These are phyloP conservation scores for Nitzschia sp. DNA, from an alignment of 108 stramenopile species.

Conservation along the genomic window DNA sequence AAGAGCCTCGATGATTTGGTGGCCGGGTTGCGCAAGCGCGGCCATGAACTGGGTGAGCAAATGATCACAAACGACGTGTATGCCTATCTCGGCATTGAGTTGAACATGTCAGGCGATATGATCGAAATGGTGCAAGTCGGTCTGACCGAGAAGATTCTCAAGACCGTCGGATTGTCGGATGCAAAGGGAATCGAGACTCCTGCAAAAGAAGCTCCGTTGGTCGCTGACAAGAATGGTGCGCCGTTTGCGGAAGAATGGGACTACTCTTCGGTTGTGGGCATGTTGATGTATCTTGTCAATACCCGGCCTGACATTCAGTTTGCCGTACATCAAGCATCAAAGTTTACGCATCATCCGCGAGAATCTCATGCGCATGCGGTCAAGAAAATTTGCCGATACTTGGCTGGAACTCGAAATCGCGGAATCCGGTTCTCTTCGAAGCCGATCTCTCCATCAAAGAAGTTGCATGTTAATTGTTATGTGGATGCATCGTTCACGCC, in stretches of 20 bases:
- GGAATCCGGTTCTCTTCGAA: constrained; percentile 41
- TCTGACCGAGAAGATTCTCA: background rate
- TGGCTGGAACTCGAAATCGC: constrained; percentile 36
- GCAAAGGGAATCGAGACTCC: constrained; percentile 2
- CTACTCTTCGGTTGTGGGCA: constrained; percentile 33
- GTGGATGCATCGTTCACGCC: constrained; percentile 58
- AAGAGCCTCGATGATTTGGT: constrained; percentile 9
- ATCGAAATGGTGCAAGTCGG: background rate
- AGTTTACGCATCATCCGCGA: constrained; percentile 3
- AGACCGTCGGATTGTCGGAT: constrained; percentile 8
- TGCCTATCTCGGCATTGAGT: no score
- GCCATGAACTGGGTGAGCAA: constrained; percentile 28
- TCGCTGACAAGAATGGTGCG: constrained; percentile 19
- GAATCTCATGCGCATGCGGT: constrained; percentile 41
- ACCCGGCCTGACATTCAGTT: constrained; percentile 39
- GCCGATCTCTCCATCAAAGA: background rate
- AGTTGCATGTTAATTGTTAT: constrained; percentile 38
- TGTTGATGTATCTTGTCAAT: constrained; percentile 33
- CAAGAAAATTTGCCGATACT: constrained; percentile 51
- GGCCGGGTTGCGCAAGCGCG: constrained; percentile 5
- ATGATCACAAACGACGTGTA: constrained; percentile 26
- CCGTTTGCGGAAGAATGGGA: constrained; percentile 19
- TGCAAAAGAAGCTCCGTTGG: constrained; percentile 9
- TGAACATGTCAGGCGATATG: background rate
- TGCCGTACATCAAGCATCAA: constrained; percentile 12